Conservation (phyloP, 2,329 filamentous ascomycete genomes). For the Pseudocercospora eumusae region DNA sequence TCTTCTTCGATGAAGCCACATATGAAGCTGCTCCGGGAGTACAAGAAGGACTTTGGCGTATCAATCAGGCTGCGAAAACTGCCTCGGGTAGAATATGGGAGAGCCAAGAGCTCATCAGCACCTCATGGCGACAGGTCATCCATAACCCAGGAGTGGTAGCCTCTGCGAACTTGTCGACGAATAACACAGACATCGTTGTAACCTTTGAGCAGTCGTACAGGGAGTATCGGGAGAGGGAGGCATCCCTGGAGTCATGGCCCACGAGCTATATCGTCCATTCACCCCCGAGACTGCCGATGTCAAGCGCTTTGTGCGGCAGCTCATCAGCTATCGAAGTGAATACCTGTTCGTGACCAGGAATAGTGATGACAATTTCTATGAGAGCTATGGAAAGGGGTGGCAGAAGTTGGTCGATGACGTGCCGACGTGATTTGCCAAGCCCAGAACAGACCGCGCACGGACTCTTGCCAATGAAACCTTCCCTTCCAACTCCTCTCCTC, state of each 20-base stretch:
- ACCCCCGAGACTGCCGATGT: conserved; percentile 21
- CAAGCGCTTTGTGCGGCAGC: conserved; percentile 21
- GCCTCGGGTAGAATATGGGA: conserved; percentile 21
- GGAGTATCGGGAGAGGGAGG: conserved; percentile 14
- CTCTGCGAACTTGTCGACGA: conserved; percentile 17
- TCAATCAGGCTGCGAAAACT: conserved; percentile 26
- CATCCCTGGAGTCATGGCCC: conserved; percentile 17
- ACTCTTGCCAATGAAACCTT: not conserved
- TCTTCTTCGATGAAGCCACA: conserved; percentile 36
- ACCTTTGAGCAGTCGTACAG: conserved; percentile 29
- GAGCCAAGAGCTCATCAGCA: not conserved
- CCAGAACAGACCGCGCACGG: not conserved
- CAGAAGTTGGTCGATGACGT: conserved; percentile 21
- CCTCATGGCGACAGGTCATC: conserved; percentile 22
- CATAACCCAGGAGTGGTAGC: conserved; percentile 31
- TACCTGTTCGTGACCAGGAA: conserved; percentile 28
- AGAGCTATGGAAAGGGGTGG: conserved; percentile 25
- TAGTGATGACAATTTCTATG: conserved; percentile 18
- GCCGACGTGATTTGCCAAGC: conserved; percentile 8
- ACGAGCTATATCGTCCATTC: conserved; percentile 27
- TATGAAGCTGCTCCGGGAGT: conserved; percentile 21
- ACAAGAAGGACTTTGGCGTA: conserved; percentile 16
- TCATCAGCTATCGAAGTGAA: conserved; percentile 20
- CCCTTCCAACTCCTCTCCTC: not conserved
- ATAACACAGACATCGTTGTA: conserved; percentile 30